A percentile compares a stretch with the other conserved stretches of the same genome.
phyloP scores from a whole-genome alignment of 768 basidiomycete genomes.

The Lactifluus rugatus region DNA sequence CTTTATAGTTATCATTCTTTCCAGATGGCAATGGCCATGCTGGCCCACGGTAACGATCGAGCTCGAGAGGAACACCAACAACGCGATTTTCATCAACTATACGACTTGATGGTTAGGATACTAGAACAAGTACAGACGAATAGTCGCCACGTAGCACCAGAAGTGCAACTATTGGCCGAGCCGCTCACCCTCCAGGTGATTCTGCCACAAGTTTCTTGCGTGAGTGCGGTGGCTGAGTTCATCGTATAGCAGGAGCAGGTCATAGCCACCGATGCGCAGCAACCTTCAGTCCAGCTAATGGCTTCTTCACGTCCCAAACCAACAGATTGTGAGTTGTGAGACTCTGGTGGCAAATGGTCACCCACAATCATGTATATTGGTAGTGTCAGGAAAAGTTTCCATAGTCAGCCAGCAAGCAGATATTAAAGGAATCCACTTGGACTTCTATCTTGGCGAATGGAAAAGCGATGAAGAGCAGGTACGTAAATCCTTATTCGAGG shows the following conservation, averaged over 20 bases:
- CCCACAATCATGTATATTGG: not conserved
- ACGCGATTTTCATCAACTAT: not conserved
- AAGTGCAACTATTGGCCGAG: not conserved
- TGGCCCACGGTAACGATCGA: not conserved
- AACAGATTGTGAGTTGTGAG: not conserved
- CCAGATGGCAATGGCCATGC: not conserved
- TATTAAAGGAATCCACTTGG: constrained; percentile 31
- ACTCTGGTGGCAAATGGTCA: not conserved
- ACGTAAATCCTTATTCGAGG: constrained; percentile 21
- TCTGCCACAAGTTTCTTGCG: not conserved
- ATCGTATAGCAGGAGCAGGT: not conserved
- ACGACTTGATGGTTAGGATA: not conserved
- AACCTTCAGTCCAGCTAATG: not conserved
- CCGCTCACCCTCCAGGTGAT: not conserved
- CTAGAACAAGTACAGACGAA: not conserved
- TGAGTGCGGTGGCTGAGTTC: not conserved
- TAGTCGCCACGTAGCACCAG: not conserved
- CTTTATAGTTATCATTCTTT: not conserved
- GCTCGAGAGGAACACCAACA: not conserved
- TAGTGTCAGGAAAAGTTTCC: constrained; percentile 26
- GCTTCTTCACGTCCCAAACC: not conserved
- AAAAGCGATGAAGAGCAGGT: constrained; percentile 29
- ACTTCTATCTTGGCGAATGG: constrained; percentile 36
- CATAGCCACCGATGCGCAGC: not conserved
- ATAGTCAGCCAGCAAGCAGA: constrained; percentile 25